phyloP scores from a whole-genome alignment of 139 green algal genomes.

The Chlorella ohadii region DNA sequence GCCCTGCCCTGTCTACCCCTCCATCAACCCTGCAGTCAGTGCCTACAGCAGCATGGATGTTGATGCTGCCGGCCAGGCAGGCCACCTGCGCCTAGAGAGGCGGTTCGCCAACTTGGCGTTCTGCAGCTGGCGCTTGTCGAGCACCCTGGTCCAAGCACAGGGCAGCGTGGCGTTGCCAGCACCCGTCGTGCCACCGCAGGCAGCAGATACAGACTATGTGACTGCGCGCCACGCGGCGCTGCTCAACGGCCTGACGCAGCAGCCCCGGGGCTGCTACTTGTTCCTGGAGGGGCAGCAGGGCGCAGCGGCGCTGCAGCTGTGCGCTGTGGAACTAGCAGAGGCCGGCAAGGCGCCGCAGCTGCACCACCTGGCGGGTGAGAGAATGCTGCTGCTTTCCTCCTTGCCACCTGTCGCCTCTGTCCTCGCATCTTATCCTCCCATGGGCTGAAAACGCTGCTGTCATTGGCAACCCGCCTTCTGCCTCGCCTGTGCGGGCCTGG shows the following conservation, averaged over 20 bases:
- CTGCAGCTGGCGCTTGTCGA: slow-evolving; percentile 13
- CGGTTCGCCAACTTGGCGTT: slow-evolving; percentile 20
- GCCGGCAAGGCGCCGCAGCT: not conserved
- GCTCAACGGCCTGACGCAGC: slow-evolving; percentile 1
- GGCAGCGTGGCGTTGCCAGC: not conserved
- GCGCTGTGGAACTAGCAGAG: not conserved
- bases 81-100: slow-evolving; percentile 25
- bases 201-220: slow-evolving; percentile 18
- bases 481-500: too few relatives aligned
- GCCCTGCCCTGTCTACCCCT: too few relatives aligned
- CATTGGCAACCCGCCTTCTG: too few relatives aligned
- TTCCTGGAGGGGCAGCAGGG: not conserved
- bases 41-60: too few relatives aligned
- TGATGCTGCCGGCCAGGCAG: not conserved
- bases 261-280: not conserved
- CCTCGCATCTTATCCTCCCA: too few relatives aligned
- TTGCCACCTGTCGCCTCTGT: too few relatives aligned
- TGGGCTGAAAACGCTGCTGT: too few relatives aligned
- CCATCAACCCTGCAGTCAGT: too few relatives aligned
- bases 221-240: not conserved
- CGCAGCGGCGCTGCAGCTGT: not conserved
- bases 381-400: too few relatives aligned
- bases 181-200: not conserved
- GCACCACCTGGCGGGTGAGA: not conserved
- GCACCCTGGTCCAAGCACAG: not conserved